Evolutionary conservation across 1,139 yeast species (phyloP).

Genomic region (Entelexis paramagnoliae): DNA sequence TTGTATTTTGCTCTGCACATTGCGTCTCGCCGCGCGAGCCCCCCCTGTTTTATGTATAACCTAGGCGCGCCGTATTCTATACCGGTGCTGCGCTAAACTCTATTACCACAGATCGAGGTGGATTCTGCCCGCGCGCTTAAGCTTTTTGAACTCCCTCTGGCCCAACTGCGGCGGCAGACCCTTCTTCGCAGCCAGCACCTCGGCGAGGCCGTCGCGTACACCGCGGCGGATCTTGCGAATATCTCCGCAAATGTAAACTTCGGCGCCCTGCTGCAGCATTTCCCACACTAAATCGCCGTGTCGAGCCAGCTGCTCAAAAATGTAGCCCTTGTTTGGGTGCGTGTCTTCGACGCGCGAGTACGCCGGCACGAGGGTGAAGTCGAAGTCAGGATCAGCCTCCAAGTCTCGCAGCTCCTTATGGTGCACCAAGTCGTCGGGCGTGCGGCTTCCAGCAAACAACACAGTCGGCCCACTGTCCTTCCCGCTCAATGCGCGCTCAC

Average conservation of each 20-base stretch:
- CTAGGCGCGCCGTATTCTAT: no score
- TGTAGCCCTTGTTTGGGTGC: slow-evolving; percentile 8
- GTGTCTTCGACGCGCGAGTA: slow-evolving; percentile 15
- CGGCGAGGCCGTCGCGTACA: slow-evolving; percentile 14
- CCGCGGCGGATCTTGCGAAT: slow-evolving; percentile 19
- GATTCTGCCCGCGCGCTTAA: slow-evolving; percentile 15
- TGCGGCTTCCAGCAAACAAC: slow-evolving; percentile 21
- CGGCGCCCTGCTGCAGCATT: slow-evolving; percentile 16
- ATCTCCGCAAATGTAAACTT: slow-evolving; percentile 22
- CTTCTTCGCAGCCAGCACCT: slow-evolving; percentile 12
- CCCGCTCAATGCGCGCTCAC: slow-evolving; percentile 13
- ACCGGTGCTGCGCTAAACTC: no score
- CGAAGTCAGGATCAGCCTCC: not conserved
- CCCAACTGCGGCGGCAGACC: slow-evolving; percentile 14
- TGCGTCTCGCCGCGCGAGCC: no score
- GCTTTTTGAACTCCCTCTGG: slow-evolving; percentile 13
- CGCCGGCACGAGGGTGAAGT: slow-evolving; percentile 13
- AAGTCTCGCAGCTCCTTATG: slow-evolving; percentile 13
- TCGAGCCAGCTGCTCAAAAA: slow-evolving; percentile 10
- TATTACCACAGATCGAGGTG: slow-evolving; percentile 21
- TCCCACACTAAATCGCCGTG: slow-evolving; percentile 15
- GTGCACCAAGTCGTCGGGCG: slow-evolving; percentile 18
- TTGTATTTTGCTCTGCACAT: no score
- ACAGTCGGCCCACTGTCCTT: slow-evolving; percentile 6
- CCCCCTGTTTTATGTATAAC: no score